Evolutionary conservation across 1,284 basidiomycete species (phyloP).

Genomic region (Pseudozyma hubeiensis): DNA sequence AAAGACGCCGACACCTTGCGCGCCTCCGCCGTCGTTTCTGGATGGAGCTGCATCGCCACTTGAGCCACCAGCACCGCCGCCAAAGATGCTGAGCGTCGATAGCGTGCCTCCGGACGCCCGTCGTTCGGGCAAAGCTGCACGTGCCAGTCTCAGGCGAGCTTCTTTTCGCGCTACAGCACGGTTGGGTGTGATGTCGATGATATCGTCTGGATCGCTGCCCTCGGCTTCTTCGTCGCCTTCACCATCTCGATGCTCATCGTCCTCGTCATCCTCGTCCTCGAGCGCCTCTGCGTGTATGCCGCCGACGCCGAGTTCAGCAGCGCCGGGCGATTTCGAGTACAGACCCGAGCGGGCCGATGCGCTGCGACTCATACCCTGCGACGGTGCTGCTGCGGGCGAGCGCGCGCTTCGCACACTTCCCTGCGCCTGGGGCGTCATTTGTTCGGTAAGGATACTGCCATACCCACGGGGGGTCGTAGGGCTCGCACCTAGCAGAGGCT

Average conservation of each 20-base stretch:
- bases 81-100: conserved; percentile 39
- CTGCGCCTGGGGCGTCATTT: conserved; percentile 26
- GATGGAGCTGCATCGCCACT: conserved; percentile 2
- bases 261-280: conserved; percentile 17
- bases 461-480: conserved; percentile 22
- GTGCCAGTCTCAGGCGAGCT: conserved; percentile 44
- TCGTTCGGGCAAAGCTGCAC: conserved; percentile 44
- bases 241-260: conserved; percentile 8
- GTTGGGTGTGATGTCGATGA: conserved; percentile 54
- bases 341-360: conserved; percentile 30
- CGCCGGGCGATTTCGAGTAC: conserved; percentile 29
- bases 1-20: conserved; percentile 19
- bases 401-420: conserved; percentile 26
- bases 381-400: conserved; percentile 4
- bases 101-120: conserved; percentile 39
- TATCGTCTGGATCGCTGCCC: conserved; percentile 52
- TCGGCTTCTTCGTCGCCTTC: conserved; percentile 34
- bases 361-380: conserved; percentile 29
- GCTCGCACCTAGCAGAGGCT: conserved; percentile 22
- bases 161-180: conserved; percentile 45
- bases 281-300: conserved; percentile 4
- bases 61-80: conserved; percentile 9
- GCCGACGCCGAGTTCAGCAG: conserved; percentile 29
- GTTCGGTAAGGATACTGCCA: conserved; percentile 23
- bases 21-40: neutral